Base-by-base conservation (phyloP, 2,329 filamentous ascomycete species). In the Lecanicillium sp. region DNA sequence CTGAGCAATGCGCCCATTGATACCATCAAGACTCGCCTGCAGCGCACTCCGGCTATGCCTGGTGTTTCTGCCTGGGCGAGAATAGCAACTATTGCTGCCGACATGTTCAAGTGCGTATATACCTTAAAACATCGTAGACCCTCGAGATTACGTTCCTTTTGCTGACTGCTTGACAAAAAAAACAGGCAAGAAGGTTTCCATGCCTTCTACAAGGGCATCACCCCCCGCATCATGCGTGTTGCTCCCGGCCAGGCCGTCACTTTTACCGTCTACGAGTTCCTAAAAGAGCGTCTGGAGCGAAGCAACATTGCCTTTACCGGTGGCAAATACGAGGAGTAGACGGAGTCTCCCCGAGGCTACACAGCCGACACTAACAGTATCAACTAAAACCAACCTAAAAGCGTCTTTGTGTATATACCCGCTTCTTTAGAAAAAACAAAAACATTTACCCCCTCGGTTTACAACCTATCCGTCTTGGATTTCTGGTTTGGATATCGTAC, bases 201-300 rank as follows among this genome's bases (percentile, higher is more conserved):
- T 53, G 92, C 92, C 34, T 98, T 98, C 67, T 98, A 95, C 73
- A 96, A 96, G 75, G 92, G 92, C 53, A 98, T 98, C 64, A 98
- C 92, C 33, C 92, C 92, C 6, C 78, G 92, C 52, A 85, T 98
- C 51, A 96, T 96, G 88, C 80, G 92, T 55, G 92, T 98, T 38
- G 92, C 92, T 18, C 92, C 92, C 7, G 92, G 92, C 33, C 92
- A 98, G 70, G 92, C 78, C 42, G 78, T 82, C 39, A 82, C 78
- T 4, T 82, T 82, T 43, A 82, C 78, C 63, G 83, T 89, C 48
- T 89, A 89, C 60, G 84, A 89, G 61, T 87, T 59, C 58, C 64
- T 89, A 44, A 85, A 80, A 65, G 75, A 80, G 44, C 80, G 78
- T 62, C 63, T 89, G 47, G 84, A 89, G 65, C 69, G 64, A 54